Conservation (phyloP, 1,284 basidiomycete genomes). For the Apiotrichum montevideense region DNA sequence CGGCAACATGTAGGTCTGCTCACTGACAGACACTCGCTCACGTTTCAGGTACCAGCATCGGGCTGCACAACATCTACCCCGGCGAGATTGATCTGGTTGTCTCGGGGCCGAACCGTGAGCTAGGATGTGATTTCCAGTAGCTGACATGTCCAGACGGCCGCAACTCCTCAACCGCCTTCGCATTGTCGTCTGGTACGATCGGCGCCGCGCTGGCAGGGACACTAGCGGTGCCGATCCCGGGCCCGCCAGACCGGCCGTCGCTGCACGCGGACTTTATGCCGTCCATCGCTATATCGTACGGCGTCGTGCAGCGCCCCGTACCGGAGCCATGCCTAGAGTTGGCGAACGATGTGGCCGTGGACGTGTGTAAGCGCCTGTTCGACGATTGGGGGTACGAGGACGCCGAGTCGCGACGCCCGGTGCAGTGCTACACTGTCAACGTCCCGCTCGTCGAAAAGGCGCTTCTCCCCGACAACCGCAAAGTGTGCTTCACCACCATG, state of each 20-base stretch:
- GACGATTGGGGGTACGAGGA: constrained; percentile 68
- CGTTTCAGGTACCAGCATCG: constrained; percentile 59
- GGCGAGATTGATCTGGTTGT: constrained; percentile 72
- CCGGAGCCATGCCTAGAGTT: constrained; percentile 58
- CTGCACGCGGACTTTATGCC: constrained; percentile 36
- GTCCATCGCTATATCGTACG: constrained; percentile 81
- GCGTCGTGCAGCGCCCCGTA: constrained; percentile 66
- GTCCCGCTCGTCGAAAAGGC: constrained; percentile 40
- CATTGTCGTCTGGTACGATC: constrained; percentile 81
- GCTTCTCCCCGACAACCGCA: constrained; percentile 27
- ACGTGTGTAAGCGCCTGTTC: constrained; percentile 68
- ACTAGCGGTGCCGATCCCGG: constrained; percentile 69
- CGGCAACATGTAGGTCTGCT: constrained; percentile 63
- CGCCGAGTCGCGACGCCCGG: constrained; percentile 16
- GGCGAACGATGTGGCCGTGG: constrained; percentile 61
- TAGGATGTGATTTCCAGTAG: background rate
- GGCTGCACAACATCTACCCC: constrained; percentile 76
- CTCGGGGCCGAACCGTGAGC: constrained; percentile 49
- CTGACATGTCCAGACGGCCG: constrained; percentile 52
- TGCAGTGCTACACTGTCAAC: constrained; percentile 45
- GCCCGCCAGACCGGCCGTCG: constrained; percentile 54
- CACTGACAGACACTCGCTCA: too few relatives aligned
- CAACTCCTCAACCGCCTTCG: constrained; percentile 76
- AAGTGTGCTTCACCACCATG: constrained; percentile 43
- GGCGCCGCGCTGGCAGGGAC: constrained; percentile 85